Evolutionary conservation across 2,329 filamentous ascomycete species (phyloP).

Genomic region (Furcasterigmium sp.): DNA sequence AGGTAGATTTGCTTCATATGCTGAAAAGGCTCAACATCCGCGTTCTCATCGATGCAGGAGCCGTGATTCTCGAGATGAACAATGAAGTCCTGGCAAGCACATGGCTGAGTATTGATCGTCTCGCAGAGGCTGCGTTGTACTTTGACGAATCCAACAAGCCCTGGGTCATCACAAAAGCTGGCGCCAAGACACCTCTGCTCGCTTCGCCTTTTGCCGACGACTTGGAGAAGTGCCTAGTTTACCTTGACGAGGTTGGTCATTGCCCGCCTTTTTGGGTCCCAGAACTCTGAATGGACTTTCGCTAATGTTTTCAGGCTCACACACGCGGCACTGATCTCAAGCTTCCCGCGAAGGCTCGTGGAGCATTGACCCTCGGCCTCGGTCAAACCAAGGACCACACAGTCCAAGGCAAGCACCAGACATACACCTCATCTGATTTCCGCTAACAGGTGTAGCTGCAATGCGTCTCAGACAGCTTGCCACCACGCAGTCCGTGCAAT

Average conservation of each 20-base stretch:
- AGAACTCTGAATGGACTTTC: too few relatives aligned
- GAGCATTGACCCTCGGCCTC: slow-evolving; percentile 50
- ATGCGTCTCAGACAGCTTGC: slow-evolving; percentile 59
- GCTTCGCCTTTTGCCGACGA: slow-evolving; percentile 50
- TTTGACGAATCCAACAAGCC: slow-evolving; percentile 42
- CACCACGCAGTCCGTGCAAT: slow-evolving; percentile 48
- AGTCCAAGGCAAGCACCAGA: slow-evolving; percentile 44
- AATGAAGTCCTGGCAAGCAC: slow-evolving; percentile 42
- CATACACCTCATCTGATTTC: not conserved
- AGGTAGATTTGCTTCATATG: slow-evolving; percentile 35
- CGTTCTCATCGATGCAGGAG: slow-evolving; percentile 60
- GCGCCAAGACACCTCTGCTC: slow-evolving; percentile 35
- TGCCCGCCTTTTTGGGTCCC: too few relatives aligned
- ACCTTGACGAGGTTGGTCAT: slow-evolving; percentile 59
- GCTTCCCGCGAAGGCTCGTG: slow-evolving; percentile 38
- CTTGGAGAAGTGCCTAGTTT: slow-evolving; percentile 48
- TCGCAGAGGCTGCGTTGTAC: slow-evolving; percentile 45
- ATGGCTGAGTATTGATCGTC: slow-evolving; percentile 44
- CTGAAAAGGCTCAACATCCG: slow-evolving; percentile 33
- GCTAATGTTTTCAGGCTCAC: too few relatives aligned
- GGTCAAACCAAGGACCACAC: slow-evolving; percentile 56
- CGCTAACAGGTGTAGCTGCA: slow-evolving; percentile 37
- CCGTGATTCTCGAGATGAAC: slow-evolving; percentile 57
- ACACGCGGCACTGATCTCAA: slow-evolving; percentile 57
- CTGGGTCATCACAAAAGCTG: slow-evolving; percentile 33